Evolutionary conservation across 2,329 filamentous ascomycete species (phyloP).

Genomic region (Xylariomycetidae sp.): DNA sequence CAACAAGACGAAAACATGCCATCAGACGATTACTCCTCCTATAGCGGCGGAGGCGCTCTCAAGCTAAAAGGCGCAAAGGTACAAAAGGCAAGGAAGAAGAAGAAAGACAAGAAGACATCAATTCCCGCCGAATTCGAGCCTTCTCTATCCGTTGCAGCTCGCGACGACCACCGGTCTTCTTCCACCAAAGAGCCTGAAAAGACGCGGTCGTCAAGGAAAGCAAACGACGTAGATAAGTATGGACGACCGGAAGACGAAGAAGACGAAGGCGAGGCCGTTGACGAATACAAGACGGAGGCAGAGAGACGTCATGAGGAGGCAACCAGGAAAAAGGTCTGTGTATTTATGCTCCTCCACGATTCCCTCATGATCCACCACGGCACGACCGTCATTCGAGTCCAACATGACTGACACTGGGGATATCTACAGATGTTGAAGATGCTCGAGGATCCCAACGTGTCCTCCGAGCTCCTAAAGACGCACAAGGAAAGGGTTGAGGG

Average conservation of each 20-base stretch:
- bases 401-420: not conserved
- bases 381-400: too few relatives aligned
- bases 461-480: constrained; percentile 82
- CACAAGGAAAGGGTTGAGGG: constrained; percentile 97
- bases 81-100: constrained; percentile 61
- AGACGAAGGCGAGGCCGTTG: constrained; percentile 25
- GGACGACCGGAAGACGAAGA: constrained; percentile 12
- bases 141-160: constrained; percentile 37
- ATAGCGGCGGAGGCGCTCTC: constrained; percentile 66
- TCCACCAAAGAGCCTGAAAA: constrained; percentile 27
- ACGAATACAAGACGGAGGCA: constrained; percentile 71
- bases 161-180: constrained; percentile 29
- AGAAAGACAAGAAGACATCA: constrained; percentile 39
- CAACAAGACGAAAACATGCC: too few relatives aligned
- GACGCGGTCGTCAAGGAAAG: constrained; percentile 13
- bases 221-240: constrained; percentile 21
- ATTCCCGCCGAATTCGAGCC: constrained; percentile 38
- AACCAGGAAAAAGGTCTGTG: constrained; percentile 72
- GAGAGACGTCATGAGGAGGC: constrained; percentile 78
- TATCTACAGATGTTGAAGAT: constrained; percentile 68
- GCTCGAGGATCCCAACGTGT: constrained; percentile 52
- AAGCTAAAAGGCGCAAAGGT: constrained; percentile 77
- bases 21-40: constrained; percentile 67
- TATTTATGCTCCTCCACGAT: too few relatives aligned
- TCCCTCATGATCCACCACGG: too few relatives aligned